phyloP scores from a whole-genome alignment of 2,329 filamentous ascomycete species.

The Phaeosphaeriaceae sp. region DNA sequence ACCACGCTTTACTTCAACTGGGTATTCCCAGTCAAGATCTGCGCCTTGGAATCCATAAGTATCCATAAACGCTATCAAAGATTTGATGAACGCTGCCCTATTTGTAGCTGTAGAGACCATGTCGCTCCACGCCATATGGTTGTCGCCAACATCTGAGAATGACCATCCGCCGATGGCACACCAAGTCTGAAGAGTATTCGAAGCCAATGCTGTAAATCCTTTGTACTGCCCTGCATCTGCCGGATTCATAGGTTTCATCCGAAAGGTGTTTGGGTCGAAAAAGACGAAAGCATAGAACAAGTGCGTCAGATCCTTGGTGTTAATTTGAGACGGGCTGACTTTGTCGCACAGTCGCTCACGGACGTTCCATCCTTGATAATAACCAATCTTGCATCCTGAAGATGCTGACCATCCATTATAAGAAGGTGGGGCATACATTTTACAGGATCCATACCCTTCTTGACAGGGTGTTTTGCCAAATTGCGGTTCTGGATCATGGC shows the following conservation, averaged over 20 bases:
- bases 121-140: conserved; percentile 34
- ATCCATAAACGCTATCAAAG: conserved; percentile 48
- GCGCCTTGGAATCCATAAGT: conserved; percentile 54
- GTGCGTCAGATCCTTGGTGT: conserved; percentile 42
- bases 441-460: conserved; percentile 6
- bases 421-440: conserved; percentile 2
- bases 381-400: conserved; percentile 4
- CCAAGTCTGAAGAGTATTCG: conserved; percentile 43
- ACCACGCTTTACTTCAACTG: conserved; percentile 39
- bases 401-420: conserved; percentile 1
- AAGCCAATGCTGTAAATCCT: conserved; percentile 44
- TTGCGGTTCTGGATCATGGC: conserved; percentile 21
- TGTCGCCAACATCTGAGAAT: conserved; percentile 47
- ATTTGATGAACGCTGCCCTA: conserved; percentile 45
- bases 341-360: conserved; percentile 8
- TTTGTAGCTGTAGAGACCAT: conserved; percentile 34
- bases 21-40: conserved; percentile 56
- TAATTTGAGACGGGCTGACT: conserved; percentile 32
- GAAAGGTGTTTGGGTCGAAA: conserved; percentile 30
- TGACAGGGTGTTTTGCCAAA: conserved; percentile 9
- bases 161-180: conserved; percentile 54
- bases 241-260: conserved; percentile 24
- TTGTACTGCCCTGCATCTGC: conserved; percentile 28
- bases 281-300: conserved; percentile 39
- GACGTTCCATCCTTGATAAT: conserved; percentile 12